Evolutionary conservation across 1,139 yeast species (phyloP).

Genomic region (Yarrowia galli): DNA sequence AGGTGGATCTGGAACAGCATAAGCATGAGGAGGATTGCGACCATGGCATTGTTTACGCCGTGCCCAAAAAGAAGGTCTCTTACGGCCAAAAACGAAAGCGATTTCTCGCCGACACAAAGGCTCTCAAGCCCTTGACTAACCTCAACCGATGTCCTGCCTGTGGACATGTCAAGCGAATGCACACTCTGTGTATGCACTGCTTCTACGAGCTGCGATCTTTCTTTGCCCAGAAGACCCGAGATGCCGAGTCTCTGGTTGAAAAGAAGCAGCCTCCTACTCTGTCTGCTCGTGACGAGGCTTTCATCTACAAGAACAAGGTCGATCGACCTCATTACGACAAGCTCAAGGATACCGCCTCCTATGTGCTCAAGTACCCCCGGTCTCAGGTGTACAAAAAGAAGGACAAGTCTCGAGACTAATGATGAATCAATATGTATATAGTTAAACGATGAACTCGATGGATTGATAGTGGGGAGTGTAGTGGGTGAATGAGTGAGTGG

Average conservation of each 20-base stretch:
- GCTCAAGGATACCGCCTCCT: constrained; percentile 64
- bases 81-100: constrained; percentile 85
- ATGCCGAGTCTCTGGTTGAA: constrained; percentile 41
- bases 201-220: constrained; percentile 77
- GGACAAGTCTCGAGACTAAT: constrained; percentile 4
- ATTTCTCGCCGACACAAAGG: constrained; percentile 83
- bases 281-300: constrained; percentile 59
- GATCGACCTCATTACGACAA: constrained; percentile 59
- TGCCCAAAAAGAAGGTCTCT: constrained; percentile 91
- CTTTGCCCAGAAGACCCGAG: constrained; percentile 61
- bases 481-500: no score
- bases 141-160: constrained; percentile 94
- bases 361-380: constrained; percentile 67
- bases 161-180: constrained; percentile 89
- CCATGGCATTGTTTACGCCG: constrained; percentile 80
- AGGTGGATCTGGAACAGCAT: constrained; percentile 23
- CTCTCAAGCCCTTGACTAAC: constrained; percentile 74
- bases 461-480: no score
- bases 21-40: constrained; percentile 22
- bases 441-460: constrained; percentile 1
- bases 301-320: constrained; percentile 79
- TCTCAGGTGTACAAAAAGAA: constrained; percentile 50
- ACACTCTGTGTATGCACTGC: constrained; percentile 92
- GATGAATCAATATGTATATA: constrained; percentile 11
- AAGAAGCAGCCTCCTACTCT: constrained; percentile 58